Base-by-base conservation (phyloP, 2,329 filamentous ascomycete species). In the Aspergillus pseudoterreus region DNA sequence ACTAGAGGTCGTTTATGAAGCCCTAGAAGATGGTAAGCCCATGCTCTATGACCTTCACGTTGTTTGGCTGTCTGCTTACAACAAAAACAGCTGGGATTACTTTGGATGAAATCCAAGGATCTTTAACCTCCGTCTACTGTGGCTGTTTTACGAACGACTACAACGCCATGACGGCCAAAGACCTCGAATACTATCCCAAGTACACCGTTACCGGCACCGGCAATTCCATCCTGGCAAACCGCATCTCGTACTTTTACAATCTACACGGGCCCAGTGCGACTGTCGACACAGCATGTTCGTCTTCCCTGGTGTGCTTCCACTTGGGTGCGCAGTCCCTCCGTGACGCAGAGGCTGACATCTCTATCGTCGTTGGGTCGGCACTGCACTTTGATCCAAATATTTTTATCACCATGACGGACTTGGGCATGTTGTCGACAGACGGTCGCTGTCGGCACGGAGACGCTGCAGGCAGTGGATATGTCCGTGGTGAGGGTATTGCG, bases 241-340 rank as follows among this genome's bases (percentile, higher is more conserved):
- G 66, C 10, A 56, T 67, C 27, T 64, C 60, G 3, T 63, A 68
- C 57, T 70, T 71, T 45, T 73, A 71, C 52, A 61, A 72, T 52
- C 62, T 66, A 53, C 58, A 65, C 6, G 71, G 72, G 1, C 66
- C 71, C 0, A 63, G 56, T 17, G 61, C 71, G 53, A 71, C 69
- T 1, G 60, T 75, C 33, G 71, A 75, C 22, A 75, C 73, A 0
- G 73, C 72, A 3, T 76, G 73, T 50, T 72, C 70, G 1, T 68
- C 68, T 1, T 65, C 60, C 44, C 52, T 75, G 10, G 54, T 63
- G 4, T 56, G 54, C 1, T 21, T 67, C 8, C 59, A 67, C 39
- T 44, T 58, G 43, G 59, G 55, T 2, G 50, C 57, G 1, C 55
- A 61, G 22, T 46, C 30, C 10, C 33, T 66, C 1, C 53, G 56